Base-by-base conservation (phyloP, 2,329 filamentous ascomycete species). In the Sclerotinia subarctica region DNA sequence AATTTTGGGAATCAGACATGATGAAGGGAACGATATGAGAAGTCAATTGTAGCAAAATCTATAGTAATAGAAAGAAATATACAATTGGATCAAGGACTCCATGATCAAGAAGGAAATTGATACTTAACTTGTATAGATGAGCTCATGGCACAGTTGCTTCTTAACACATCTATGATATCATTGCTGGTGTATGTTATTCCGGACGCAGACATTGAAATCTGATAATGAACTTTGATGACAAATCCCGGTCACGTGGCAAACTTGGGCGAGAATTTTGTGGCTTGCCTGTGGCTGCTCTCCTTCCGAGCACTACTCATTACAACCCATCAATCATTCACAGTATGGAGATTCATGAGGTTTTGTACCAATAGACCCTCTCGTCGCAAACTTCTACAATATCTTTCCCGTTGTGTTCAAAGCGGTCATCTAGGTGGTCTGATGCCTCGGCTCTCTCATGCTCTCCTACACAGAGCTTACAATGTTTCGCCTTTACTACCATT, bases 381-480 rank as follows among this genome's bases (percentile, higher is more conserved):
- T 26, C 32, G 21, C 47, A 0, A 2, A 51, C 15, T 1, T 38
- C 2, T 24, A 21, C 5, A 38, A 7, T 3, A 49, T 26, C 3
- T 38, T 38, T 38, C 29, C 2, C 11, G 17, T 35, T n/a, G 21
- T 11, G 21, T 21, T 21, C 5, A 44, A 11, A 0, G 0, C 19
- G 19, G 13, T n/a, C 24, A 57, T 60, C 62, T 29, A 11, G 10
- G 49, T 47, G 53, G 8, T 24, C 64, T 49, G 59, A 89, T 89
- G 87, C 88, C 90, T 71, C 88, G 89, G 72, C 81, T 91, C 62
- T 78, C 83, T n/a, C 87, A 85, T 52, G 79, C 81, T 46, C 80
- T 90, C 59, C 78, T 90, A 69, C 81, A 82, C 71, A 81, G 79
- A 73, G 88, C 88, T 69, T 80, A 79, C 70, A 76, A 77, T 11